These are phyloP conservation scores for Akanthomyces muscarius DNA, from an alignment of 2,329 filamentous ascomycete species.

Conservation along the genomic window DNA sequence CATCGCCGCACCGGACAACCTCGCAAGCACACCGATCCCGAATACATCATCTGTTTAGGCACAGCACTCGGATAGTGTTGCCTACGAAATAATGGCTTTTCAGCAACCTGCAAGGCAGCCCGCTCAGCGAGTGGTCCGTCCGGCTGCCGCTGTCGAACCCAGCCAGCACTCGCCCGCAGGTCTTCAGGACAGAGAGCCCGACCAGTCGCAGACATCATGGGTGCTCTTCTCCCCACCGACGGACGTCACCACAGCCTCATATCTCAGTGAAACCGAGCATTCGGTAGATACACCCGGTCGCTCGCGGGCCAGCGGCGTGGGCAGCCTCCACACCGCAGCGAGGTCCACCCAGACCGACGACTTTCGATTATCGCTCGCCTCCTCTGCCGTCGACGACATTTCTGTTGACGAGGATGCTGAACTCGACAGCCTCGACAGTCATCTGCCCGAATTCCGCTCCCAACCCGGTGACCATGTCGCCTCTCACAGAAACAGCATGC, in stretches of 20 bases:
- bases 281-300: conserved; percentile 62
- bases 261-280: conserved; percentile 64
- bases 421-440: conserved; percentile 89
- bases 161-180: conserved; percentile 26
- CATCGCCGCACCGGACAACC: background rate
- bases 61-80: background rate
- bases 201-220: conserved; percentile 82
- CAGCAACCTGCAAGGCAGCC: conserved; percentile 55
- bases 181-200: conserved; percentile 38
- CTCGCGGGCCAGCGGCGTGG: conserved; percentile 75
- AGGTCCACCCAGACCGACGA: conserved; percentile 53
- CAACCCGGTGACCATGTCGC: conserved; percentile 34
- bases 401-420: conserved; percentile 66
- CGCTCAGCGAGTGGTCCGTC: conserved; percentile 44
- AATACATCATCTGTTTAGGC: background rate
- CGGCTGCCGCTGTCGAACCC: conserved; percentile 36
- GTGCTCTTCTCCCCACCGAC: conserved; percentile 83
- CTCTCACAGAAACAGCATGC: conserved; percentile 30
- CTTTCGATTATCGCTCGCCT: conserved; percentile 36
- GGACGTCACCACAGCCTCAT: conserved; percentile 58
- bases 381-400: conserved; percentile 36
- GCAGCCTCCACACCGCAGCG: conserved; percentile 67
- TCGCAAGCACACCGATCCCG: background rate
- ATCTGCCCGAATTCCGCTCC: conserved; percentile 81
- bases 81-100: conserved; percentile 47